Percentiles rank a stretch among this genome's conserved stretches.
phyloP scores from a whole-genome alignment of 257 asterid species.

The Buddleja alternifolia region DNA sequence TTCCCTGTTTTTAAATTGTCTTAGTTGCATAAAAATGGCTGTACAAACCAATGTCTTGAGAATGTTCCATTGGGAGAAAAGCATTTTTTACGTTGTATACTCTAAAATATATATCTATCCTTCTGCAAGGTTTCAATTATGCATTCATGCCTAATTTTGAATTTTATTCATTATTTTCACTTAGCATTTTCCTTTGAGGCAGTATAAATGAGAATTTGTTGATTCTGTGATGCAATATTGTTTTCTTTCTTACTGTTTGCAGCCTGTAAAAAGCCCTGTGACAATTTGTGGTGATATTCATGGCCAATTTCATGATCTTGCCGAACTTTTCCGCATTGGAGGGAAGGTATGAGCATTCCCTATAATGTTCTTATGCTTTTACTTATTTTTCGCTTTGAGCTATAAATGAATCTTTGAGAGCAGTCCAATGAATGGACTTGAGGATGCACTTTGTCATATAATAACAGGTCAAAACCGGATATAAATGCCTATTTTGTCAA shows the following conservation, averaged over 20 bases:
- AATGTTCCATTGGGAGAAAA: not conserved
- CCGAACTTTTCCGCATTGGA: conserved; percentile 70
- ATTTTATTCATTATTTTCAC: conserved; percentile 1
- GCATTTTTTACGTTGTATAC: not conserved
- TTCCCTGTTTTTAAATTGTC: not conserved
- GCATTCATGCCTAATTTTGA: not conserved
- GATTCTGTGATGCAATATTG: conserved; percentile 18
- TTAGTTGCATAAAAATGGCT: not conserved
- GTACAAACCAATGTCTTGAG: not conserved
- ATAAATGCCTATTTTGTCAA: not conserved
- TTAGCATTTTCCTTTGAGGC: conserved; percentile 14
- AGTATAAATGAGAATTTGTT: not conserved
- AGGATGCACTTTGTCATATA: conserved; percentile 24
- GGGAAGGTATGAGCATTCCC: conserved; percentile 54
- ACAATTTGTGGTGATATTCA: conserved; percentile 79
- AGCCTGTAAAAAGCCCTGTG: conserved; percentile 74
- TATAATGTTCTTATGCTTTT: conserved; percentile 19
- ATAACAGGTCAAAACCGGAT: conserved; percentile 23
- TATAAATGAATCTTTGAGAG: conserved; percentile 28
- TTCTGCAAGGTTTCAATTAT: conserved; percentile 15
- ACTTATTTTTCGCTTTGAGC: conserved; percentile 20
- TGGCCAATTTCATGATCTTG: conserved; percentile 76
- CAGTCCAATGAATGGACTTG: conserved; percentile 23
- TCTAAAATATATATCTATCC: not conserved
- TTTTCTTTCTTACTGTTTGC: conserved; percentile 39